Base-by-base conservation (phyloP, 768 basidiomycete species). In the Amanita rimosa region DNA sequence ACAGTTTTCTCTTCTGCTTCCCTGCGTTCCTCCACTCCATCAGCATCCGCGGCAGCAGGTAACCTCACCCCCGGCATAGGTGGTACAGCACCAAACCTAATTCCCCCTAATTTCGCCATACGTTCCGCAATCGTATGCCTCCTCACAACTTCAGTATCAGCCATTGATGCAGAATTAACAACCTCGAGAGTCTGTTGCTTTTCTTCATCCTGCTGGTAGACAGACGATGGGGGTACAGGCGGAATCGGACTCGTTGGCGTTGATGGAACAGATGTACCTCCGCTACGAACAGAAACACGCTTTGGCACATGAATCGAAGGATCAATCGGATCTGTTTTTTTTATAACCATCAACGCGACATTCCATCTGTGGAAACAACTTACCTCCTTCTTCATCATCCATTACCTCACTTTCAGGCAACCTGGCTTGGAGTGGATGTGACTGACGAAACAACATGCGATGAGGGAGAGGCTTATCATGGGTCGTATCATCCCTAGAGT, bases 61-160 rank as follows among this genome's bases (percentile, higher is more conserved):
- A 68, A 62, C 1, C 69, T 69, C 36, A 62, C 65, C 49, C 62
- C 58, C 14, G 72, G 68, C 8, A 55, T 47, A 37, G 66, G 64
- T n/a, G 80, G 77, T 13, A 83, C 83, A 38, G 74, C 79, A 1
- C 89, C 89, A 54, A 93, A 85, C 53, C 76, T 78, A 59, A 95
- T 82, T 3, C 87, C 89, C 13, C 93, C 90, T 0, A 96, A 70
- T 58, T 81, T 89, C 1, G 92, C 92, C 92, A 96, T 94, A n/a
- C 93, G 76, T 50, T 95, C 91, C 1, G 92, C 90, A 33, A 96
- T 87, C 1, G 85, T 85, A 26, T 72, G 73, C 19, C 81, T 75
- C 42, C 82, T 72, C 2, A 63, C 64, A 19, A 77, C 73, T 49
- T 76, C 76, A 1, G 67, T 67, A 44, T 75, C 72, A 50, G 70